Base-by-base conservation (phyloP, 2,329 filamentous ascomycete genomes). In the Microsporum audouinii region DNA sequence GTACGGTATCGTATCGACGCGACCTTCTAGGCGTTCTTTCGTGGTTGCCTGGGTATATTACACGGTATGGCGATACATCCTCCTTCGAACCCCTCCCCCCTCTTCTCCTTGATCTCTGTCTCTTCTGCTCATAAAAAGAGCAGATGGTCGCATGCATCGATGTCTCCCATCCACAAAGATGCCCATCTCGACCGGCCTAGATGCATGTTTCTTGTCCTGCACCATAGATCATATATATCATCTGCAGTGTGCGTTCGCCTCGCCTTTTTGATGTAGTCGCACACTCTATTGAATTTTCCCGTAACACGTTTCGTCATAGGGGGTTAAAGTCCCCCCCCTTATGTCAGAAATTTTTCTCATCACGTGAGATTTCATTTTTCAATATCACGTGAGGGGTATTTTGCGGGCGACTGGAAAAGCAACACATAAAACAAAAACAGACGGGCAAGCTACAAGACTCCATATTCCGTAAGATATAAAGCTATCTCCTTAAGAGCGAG, bases 231-330 rank as follows among this genome's bases (percentile, higher is more conserved):
- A 51, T 51, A 55, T 31, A 33, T 53, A 34, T 53, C 49, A 17
- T 34, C 51, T 55, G 51, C 51, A 55, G 51, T 55, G 51, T 6
- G 2, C 31, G 10, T 31, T 34, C 31, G 29, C 29, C 12, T 31
- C 29, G 49, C 17, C 51, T 55, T 58, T 57, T n/a, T n/a, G 6
- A 29, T 27, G 56, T n/a, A 41, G 56, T 45, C 56, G 23, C 56
- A 58, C 56, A 31, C 56, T 58, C 38, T 58, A 41, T 45, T 41
- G 36, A 29, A 39, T 58, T 58, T 23, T 36, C n/a, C 36, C 56
- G 38, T 58, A 41, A 41, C 41, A 41, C 33, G 34, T 41, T 45
- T 45, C 36, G 56, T 45, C 36, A 58, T 41, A 57, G 39, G 17
- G 39, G 39, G 39, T 43, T 43, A 6, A n/a, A 23, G 4, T 8